Evolutionary conservation across 805 yeast species (phyloP).

Genomic region (Dipodascus albidus): DNA sequence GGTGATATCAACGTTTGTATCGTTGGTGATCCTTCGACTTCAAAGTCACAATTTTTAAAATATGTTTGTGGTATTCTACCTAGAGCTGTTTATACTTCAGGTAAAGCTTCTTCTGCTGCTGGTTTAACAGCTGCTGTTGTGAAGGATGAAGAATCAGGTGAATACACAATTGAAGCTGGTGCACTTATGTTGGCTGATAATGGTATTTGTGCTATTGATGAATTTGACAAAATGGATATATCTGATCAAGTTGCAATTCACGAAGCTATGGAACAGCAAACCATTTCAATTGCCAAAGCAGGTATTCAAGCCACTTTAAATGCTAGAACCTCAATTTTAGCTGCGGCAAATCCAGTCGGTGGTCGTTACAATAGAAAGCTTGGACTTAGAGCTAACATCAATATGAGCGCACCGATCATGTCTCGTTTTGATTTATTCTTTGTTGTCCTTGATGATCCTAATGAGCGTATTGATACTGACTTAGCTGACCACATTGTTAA

Average conservation of each 20-base stretch:
- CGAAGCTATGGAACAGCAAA: constrained; percentile 99
- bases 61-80: constrained; percentile 88
- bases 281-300: constrained; percentile 96
- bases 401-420: constrained; percentile 98
- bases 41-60: constrained; percentile 90
- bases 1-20: constrained; percentile 95
- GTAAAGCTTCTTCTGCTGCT: constrained; percentile 97
- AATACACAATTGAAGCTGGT: constrained; percentile 95
- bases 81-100: constrained; percentile 91
- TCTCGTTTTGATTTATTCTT: constrained; percentile 94
- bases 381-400: constrained; percentile 73
- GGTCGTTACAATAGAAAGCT: constrained; percentile 87
- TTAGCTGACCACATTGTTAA: constrained; percentile 89
- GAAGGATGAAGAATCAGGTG: constrained; percentile 94
- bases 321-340: constrained; percentile 91
- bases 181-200: constrained; percentile 97
- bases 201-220: constrained; percentile 97
- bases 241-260: constrained; percentile 96
- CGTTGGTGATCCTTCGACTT: constrained; percentile 97
- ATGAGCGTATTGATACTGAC: constrained; percentile 79
- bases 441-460: constrained; percentile 89
- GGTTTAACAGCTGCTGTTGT: constrained; percentile 98
- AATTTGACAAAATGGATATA: constrained; percentile 95
- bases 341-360: constrained; percentile 98
- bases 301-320: constrained; percentile 97